Evolutionary conservation across 306 rosid species (phyloP).

Genomic region (Benincasa hispida): DNA sequence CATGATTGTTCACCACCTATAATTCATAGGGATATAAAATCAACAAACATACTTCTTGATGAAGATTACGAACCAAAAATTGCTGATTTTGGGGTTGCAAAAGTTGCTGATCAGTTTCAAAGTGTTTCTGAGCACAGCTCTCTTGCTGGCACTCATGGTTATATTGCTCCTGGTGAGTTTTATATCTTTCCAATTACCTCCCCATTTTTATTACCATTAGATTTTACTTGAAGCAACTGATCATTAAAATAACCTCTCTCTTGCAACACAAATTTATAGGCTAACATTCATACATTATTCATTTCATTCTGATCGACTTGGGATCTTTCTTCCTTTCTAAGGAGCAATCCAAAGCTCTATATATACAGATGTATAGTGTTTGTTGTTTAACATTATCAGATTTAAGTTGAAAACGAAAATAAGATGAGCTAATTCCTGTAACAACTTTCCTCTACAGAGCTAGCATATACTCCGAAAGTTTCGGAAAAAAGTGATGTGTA

Average conservation of each 20-base stretch:
- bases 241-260: neutral
- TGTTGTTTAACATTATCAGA: neutral
- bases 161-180: constrained; percentile 90
- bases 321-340: neutral
- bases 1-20: constrained; percentile 83
- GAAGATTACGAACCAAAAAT: constrained; percentile 68
- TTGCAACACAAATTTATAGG: neutral
- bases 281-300: neutral
- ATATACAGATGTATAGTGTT: neutral
- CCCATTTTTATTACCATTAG: neutral
- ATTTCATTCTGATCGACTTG: neutral
- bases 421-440: neutral
- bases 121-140: constrained; percentile 43
- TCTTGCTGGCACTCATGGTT: constrained; percentile 88
- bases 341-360: neutral
- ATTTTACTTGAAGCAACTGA: neutral
- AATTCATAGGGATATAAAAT: constrained; percentile 83
- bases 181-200: neutral
- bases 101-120: constrained; percentile 40
- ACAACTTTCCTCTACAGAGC: constrained; percentile 34
- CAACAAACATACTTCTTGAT: constrained; percentile 83
- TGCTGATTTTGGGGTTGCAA: constrained; percentile 95
- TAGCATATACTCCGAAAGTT: constrained; percentile 63
- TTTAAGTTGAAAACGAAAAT: neutral
- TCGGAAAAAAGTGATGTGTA: constrained; percentile 82